phyloP scores from a whole-genome alignment of 306 rosid species.

The Bauhinia variegata region DNA sequence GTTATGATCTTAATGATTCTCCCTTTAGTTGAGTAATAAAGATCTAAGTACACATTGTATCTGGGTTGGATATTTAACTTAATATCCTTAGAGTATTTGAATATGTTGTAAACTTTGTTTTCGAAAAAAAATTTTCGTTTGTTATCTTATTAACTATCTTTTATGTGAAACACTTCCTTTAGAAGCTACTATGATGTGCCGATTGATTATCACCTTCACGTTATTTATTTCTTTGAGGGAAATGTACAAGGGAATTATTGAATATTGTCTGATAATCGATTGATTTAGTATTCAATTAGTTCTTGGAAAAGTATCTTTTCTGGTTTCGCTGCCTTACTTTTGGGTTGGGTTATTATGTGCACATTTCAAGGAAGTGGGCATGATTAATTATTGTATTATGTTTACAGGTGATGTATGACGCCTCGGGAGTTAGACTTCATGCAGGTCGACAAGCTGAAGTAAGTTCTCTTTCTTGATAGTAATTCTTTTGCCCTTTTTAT shows the following conservation, averaged over 20 bases:
- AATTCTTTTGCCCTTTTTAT: constrained; percentile 12
- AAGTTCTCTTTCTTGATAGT: constrained; percentile 32
- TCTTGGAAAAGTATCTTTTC: constrained; percentile 17
- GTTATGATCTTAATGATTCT: constrained; percentile 17
- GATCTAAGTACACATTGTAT: not conserved
- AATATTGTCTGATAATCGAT: not conserved
- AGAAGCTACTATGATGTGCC: constrained; percentile 6
- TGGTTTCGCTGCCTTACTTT: not conserved
- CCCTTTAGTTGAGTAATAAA: constrained; percentile 8
- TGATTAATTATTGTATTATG: constrained; percentile 19
- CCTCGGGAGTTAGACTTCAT: constrained; percentile 94
- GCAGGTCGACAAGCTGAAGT: constrained; percentile 98
- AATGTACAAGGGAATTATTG: constrained; percentile 16
- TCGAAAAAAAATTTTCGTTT: constrained; percentile 2
- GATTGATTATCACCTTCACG: constrained; percentile 23
- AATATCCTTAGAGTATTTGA: not conserved
- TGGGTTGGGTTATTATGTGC: not conserved
- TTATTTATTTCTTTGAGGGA: not conserved
- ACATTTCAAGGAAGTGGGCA: constrained; percentile 11
- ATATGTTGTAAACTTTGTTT: not conserved
- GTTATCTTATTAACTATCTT: constrained; percentile 2
- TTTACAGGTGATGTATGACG: constrained; percentile 94
- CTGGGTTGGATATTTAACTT: constrained; percentile 16
- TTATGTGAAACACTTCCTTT: constrained; percentile 4
- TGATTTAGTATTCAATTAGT: not conserved